Conservation (phyloP, 192 early-diverging fungal genomes). For the Entophlyctis luteolus region DNA sequence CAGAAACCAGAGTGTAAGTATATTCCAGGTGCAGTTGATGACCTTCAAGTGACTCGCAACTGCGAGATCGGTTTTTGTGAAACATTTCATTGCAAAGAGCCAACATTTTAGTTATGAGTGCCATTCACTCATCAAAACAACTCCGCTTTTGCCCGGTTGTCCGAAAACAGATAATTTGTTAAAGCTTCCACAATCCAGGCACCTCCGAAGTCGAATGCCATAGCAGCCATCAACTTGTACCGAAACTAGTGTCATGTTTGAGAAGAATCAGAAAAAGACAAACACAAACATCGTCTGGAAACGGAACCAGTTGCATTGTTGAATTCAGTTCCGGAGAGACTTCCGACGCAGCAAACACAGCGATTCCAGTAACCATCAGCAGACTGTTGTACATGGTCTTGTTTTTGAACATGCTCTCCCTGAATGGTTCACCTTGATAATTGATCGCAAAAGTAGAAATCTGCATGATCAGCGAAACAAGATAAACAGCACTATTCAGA, state of each 20-base stretch:
- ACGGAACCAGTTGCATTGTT: conserved; percentile 82
- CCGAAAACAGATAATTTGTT: conserved; percentile 74
- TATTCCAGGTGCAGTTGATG: too few relatives aligned
- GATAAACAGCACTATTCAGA: conserved; percentile 92
- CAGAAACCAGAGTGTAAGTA: too few relatives aligned
- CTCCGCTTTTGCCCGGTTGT: conserved; percentile 69
- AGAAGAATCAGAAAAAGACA: too few relatives aligned
- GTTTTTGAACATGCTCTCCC: conserved; percentile 90
- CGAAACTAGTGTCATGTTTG: conserved; percentile 62
- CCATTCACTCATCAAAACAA: conserved; percentile 29
- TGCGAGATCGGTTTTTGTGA: too few relatives aligned
- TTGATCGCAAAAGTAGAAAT: conserved; percentile 99
- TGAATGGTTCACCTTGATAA: conserved; percentile 94
- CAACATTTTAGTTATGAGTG: too few relatives aligned
- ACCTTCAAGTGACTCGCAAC: too few relatives aligned
- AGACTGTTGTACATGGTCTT: conserved; percentile 88
- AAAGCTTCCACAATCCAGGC: conserved; percentile 78
- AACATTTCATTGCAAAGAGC: too few relatives aligned
- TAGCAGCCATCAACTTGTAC: conserved; percentile 70
- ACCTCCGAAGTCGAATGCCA: conserved; percentile 84
- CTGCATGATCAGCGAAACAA: conserved; percentile 95
- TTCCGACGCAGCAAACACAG: conserved; percentile 85
- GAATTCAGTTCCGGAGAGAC: conserved; percentile 83
- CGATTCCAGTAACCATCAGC: conserved; percentile 77
- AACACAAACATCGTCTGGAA: conserved; percentile 70